These are phyloP conservation scores for Aureobasidium melanogenum DNA, from an alignment of 2,329 filamentous ascomycete genomes.

Conservation along the genomic window DNA sequence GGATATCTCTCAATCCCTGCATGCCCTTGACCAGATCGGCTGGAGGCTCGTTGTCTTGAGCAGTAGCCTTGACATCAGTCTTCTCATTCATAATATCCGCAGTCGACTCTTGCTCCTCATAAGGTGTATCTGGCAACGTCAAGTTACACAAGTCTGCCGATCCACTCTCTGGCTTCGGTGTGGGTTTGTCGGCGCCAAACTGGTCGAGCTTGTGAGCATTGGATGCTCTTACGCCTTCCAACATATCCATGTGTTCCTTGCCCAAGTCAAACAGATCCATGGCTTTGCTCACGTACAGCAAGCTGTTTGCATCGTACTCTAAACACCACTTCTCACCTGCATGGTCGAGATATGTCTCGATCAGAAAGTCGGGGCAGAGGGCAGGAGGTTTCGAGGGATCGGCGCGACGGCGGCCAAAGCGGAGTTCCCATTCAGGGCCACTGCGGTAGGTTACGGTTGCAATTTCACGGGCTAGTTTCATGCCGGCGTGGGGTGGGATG, in stretches of 20 bases:
- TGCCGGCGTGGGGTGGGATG: conserved; percentile 86
- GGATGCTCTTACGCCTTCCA: conserved; percentile 52
- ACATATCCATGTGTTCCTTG: conserved; percentile 55
- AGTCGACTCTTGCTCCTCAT: conserved; percentile 66
- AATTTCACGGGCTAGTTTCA: conserved; percentile 97
- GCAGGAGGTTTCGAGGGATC: conserved; percentile 81
- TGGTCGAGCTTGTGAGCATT: conserved; percentile 51
- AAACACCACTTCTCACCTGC: conserved; percentile 97
- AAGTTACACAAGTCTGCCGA: conserved; percentile 58
- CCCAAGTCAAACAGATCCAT: conserved; percentile 98
- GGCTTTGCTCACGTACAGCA: conserved; percentile 94
- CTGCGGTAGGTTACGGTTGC: conserved; percentile 96
- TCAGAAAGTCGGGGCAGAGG: conserved; percentile 92
- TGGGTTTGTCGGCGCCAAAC: conserved; percentile 26
- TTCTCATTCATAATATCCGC: conserved; percentile 26
- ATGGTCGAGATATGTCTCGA: conserved; percentile 96
- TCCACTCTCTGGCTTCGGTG: conserved; percentile 16
- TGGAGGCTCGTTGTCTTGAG: conserved; percentile 46
- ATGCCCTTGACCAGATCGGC: conserved; percentile 73
- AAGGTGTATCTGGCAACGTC: conserved; percentile 72
- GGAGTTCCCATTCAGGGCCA: conserved; percentile 93
- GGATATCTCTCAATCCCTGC: conserved; percentile 60
- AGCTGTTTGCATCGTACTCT: conserved; percentile 90
- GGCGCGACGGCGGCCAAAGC: conserved; percentile 80
- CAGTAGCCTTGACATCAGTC: conserved; percentile 21